Base-by-base conservation (phyloP, 2,329 filamentous ascomycete genomes). In the Gaeumannomyces tritici region DNA sequence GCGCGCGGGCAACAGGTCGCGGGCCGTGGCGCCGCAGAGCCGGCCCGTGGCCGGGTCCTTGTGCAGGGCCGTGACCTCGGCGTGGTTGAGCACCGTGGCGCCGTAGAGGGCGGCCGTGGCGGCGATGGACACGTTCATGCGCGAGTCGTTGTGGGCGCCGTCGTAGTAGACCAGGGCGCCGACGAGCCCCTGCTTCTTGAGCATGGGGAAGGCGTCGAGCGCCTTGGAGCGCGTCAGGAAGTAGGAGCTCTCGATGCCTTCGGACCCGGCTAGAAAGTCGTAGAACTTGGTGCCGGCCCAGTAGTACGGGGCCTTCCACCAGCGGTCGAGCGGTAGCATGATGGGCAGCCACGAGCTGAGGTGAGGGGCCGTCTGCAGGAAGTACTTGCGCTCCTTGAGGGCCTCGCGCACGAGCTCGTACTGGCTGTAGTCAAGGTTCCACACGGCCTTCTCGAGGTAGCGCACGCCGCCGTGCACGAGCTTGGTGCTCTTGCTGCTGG, bases 81-180 rank as follows among this genome's bases (percentile, higher is more conserved):
- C 80, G 75, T 95, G 89, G 76, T 91, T 93, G 64, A 92, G 85
- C 28, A 93, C 82, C 18, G 89, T 93, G 58, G 87, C 87, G 63
- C 90, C 90, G 71, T 93, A 93, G 47, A 93, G 80, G 11, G 89
- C 86, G 62, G 90, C 89, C 9, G 90, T 93, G 79, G 91, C 86
- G 27, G 89, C 90, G 59, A 95, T 81, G 12, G 89, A 91, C 57
- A 93, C 87, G 73, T 93, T 93, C 89, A 93, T 95, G 65, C 90
- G 86, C 29, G 90, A 91, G 72, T 95, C 90, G 71, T 95, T 93
- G 78, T 93, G 90, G 63, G 90, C 89, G 65, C 90, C 90, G 76
- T 95, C 88, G 72, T 93, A 93, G 80, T 95, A 95, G 51, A 93
- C 89, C 69, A 93, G 77, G 42, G 90, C 90, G 67, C 90, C 90